Evolutionary conservation across 257 asterid species (phyloP).

Genomic region (Plantago ovata): DNA sequence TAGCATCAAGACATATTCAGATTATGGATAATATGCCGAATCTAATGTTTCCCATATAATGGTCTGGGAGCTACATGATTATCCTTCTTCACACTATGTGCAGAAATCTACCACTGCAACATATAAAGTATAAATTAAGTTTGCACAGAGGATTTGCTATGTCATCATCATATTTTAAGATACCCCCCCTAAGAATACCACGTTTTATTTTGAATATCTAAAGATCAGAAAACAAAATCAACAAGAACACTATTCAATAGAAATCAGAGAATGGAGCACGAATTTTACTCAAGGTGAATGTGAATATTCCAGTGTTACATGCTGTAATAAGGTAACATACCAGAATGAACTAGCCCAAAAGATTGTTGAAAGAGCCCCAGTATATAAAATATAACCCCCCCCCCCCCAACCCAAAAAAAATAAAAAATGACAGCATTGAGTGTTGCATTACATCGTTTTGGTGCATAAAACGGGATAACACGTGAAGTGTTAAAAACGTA

Average conservation of each 20-base stretch:
- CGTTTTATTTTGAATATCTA: neutral
- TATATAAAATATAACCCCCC: too few species aligned
- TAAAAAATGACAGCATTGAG: too few species aligned
- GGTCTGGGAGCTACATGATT: slow-evolving; percentile 11
- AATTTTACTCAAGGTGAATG: neutral
- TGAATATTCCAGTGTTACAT: too few species aligned
- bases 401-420: too few species aligned
- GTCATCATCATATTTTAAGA: slow-evolving; percentile 7
- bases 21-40: neutral
- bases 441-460: too few species aligned
- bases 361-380: too few species aligned
- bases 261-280: neutral
- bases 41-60: slow-evolving; percentile 6
- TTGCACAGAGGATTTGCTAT: neutral
- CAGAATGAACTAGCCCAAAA: too few species aligned
- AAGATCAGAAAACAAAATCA: neutral
- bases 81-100: slow-evolving; percentile 4
- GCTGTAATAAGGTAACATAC: too few species aligned
- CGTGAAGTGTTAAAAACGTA: too few species aligned
- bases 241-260: neutral
- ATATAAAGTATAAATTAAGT: neutral
- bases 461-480: too few species aligned
- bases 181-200: neutral
- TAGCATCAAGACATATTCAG: too few species aligned
- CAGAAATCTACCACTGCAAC: slow-evolving; percentile 1